Percentiles rank a stretch among this genome's conserved stretches.
phyloP scores from a whole-genome alignment of 2,329 filamentous ascomycete species.

The Colletotrichum tropicicola region DNA sequence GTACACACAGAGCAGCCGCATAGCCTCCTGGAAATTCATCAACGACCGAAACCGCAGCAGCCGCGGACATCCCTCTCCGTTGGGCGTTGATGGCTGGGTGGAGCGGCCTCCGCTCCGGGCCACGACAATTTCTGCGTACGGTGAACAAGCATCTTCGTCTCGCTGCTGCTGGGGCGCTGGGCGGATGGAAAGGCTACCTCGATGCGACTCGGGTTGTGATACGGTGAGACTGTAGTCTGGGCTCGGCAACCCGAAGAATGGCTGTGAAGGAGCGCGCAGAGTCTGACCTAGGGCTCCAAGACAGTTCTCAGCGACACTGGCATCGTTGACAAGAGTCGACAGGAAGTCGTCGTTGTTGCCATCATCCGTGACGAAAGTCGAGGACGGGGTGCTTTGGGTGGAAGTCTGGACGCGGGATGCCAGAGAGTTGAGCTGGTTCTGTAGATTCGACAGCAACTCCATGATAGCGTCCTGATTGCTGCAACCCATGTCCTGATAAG shows the following conservation, averaged over 20 bases:
- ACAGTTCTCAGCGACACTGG: background rate
- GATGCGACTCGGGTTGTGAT: slow-evolving; percentile 33
- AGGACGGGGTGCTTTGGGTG: background rate
- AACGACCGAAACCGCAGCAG: background rate
- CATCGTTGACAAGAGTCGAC: background rate
- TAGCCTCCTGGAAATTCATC: background rate
- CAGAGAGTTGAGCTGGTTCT: slow-evolving; percentile 16
- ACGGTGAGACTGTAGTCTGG: slow-evolving; percentile 38
- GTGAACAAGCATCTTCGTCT: background rate
- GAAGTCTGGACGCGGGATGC: background rate
- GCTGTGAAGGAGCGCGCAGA: background rate
- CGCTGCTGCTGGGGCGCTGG: background rate
- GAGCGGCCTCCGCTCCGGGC: background rate
- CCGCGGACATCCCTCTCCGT: background rate
- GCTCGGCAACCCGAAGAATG: slow-evolving; percentile 37
- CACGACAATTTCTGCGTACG: background rate
- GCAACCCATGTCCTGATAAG: background rate
- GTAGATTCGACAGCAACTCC: slow-evolving; percentile 6
- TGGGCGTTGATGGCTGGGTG: background rate
- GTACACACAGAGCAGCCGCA: background rate
- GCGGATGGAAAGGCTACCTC: background rate
- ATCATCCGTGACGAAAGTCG: background rate
- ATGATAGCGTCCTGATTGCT: slow-evolving; percentile 8
- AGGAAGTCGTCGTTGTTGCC: background rate
- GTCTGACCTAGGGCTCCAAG: background rate